Conservation (phyloP, 164 flowering plant species). For the Liriodendron chinense region DNA sequence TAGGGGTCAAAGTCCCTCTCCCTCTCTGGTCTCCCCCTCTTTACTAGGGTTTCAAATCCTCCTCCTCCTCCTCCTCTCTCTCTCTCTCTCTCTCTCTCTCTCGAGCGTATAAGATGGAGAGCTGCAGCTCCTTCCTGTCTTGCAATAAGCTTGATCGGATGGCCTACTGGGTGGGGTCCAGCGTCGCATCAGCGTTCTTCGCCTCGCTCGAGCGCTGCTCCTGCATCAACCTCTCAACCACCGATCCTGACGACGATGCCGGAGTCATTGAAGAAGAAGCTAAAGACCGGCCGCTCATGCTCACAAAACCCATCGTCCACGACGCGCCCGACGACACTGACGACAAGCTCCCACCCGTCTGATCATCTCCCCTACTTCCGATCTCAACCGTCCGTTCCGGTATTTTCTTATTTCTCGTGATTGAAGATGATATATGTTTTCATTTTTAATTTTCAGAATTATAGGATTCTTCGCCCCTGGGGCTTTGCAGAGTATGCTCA, state of each 20-base stretch:
- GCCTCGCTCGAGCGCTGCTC: conserved; percentile 63
- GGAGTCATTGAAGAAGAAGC: conserved; percentile 32
- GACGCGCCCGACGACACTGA: conserved; percentile 12
- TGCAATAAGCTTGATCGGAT: conserved; percentile 28
- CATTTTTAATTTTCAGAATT: too few relatives aligned
- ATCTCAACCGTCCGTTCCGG: too few relatives aligned
- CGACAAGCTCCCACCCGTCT: conserved; percentile 17
- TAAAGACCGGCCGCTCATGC: conserved; percentile 49
- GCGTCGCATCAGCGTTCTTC: conserved; percentile 66
- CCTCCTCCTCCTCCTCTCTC: too few relatives aligned
- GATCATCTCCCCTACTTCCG: too few relatives aligned
- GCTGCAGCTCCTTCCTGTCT: conserved; percentile 16
- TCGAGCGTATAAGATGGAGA: conserved; percentile 22
- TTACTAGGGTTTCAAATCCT: too few relatives aligned
- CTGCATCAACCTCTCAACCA: conserved; percentile 59
- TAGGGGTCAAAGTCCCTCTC: too few relatives aligned
- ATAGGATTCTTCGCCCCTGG: too few relatives aligned
- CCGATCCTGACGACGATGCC: conserved; percentile 35
- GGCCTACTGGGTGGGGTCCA: conserved; percentile 42
- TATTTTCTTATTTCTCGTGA: too few relatives aligned
- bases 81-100: too few relatives aligned
- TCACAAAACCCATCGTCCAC: conserved; percentile 19
- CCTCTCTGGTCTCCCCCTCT: too few relatives aligned
- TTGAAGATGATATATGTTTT: too few relatives aligned
- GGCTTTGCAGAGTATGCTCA: too few relatives aligned